These are phyloP conservation scores for Iberis pinnata DNA, from an alignment of 345 rosid genomes.

Conservation along the genomic window DNA sequence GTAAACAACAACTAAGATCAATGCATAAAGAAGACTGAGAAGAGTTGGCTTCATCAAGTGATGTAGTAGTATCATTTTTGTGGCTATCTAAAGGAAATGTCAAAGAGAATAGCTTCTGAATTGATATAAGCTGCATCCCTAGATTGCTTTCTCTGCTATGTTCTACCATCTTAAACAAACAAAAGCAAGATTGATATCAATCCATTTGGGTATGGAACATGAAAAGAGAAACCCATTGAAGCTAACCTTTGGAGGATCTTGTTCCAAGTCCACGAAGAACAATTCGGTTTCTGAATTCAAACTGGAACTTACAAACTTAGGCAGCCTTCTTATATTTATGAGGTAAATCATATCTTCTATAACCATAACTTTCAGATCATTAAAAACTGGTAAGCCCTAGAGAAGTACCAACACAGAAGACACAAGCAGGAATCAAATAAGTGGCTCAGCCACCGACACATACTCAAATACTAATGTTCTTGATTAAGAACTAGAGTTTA, in stretches of 20 bases:
- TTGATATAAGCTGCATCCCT: slow-evolving; percentile 44
- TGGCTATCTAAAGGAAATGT: slow-evolving; percentile 37
- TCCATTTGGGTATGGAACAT: background rate
- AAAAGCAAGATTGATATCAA: slow-evolving; percentile 14
- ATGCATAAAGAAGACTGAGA: slow-evolving; percentile 43
- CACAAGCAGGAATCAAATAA: slow-evolving; percentile 6
- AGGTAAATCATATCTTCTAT: slow-evolving; percentile 89
- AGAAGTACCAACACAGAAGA: slow-evolving; percentile 8
- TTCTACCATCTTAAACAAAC: slow-evolving; percentile 49
- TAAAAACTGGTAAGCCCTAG: slow-evolving; percentile 49
- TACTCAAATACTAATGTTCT: background rate
- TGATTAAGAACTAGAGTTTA: background rate
- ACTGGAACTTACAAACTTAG: slow-evolving; percentile 50
- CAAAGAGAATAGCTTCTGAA: slow-evolving; percentile 49
- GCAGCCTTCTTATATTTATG: slow-evolving; percentile 49
- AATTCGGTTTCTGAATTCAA: slow-evolving; percentile 45
- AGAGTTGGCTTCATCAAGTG: slow-evolving; percentile 24
- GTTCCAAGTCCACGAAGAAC: slow-evolving; percentile 62
- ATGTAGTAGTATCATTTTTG: slow-evolving; percentile 23
- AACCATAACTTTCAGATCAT: slow-evolving; percentile 62
- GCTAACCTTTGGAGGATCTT: slow-evolving; percentile 85
- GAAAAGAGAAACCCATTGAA: slow-evolving; percentile 1
- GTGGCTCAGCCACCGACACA: background rate
- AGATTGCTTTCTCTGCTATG: slow-evolving; percentile 38
- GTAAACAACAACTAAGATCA: slow-evolving; percentile 73